These are phyloP conservation scores for Leishmania major DNA, from an alignment of 208 protist species.

Conservation along the genomic window DNA sequence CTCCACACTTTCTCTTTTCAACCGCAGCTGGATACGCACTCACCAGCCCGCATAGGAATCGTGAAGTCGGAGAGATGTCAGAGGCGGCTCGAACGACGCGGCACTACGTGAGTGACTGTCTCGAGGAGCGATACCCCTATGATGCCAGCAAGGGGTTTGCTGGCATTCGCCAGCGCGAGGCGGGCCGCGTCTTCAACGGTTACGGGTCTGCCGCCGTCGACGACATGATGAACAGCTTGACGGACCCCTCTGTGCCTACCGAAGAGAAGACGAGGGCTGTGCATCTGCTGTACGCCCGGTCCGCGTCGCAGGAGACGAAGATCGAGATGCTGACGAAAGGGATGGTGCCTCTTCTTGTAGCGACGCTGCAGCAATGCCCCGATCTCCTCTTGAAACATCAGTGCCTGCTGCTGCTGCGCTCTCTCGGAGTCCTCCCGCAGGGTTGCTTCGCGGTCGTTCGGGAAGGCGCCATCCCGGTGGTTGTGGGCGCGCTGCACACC, in stretches of 20 bases:
- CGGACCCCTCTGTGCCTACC: conserved; percentile 42
- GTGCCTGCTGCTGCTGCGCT: conserved; percentile 72
- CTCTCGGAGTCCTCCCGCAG: conserved; percentile 73
- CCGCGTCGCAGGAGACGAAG: conserved; percentile 77
- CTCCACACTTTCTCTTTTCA: background rate
- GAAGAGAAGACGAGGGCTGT: conserved; percentile 59
- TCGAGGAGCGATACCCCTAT: conserved; percentile 87
- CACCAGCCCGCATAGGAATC: background rate
- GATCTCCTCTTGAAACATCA: conserved; percentile 56
- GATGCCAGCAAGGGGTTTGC: conserved; percentile 73
- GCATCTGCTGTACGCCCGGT: conserved; percentile 72
- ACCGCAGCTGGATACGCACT: background rate
- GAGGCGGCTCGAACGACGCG: conserved; percentile 64
- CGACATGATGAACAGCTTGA: conserved; percentile 57
- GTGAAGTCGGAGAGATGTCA: conserved; percentile 35
- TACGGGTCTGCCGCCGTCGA: conserved; percentile 40
- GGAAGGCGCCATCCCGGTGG: conserved; percentile 53
- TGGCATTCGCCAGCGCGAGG: conserved; percentile 50
- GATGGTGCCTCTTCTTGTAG: conserved; percentile 54
- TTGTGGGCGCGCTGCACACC: conserved; percentile 28
- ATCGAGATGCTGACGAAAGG: conserved; percentile 65
- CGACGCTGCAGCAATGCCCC: conserved; percentile 32
- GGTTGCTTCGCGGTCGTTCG: conserved; percentile 70
- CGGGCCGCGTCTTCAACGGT: conserved; percentile 70
- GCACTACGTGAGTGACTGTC: conserved; percentile 89